Evolutionary conservation across 2,329 filamentous ascomycete genomes (phyloP).

Genomic region (Trichoderma sp.): DNA sequence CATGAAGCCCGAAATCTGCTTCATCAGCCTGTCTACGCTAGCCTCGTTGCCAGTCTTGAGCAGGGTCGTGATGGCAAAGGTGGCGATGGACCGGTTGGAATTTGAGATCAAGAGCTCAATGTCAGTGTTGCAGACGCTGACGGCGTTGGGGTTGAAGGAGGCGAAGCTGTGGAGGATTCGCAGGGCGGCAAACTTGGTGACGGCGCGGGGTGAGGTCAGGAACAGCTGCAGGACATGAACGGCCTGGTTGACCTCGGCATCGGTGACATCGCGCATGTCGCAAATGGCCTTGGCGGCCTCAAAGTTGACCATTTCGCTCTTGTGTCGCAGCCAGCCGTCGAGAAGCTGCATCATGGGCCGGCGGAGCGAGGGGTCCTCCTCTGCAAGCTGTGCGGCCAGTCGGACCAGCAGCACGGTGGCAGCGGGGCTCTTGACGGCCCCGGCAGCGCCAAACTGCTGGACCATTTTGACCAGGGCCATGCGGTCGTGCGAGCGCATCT

Average conservation of each 20-base stretch:
- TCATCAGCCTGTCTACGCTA: slow-evolving; percentile 95
- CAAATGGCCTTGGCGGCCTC: slow-evolving; percentile 98
- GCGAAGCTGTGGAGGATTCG: slow-evolving; percentile 95
- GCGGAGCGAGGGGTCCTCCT: slow-evolving; percentile 83
- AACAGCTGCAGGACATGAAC: slow-evolving; percentile 96
- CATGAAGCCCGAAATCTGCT: slow-evolving; percentile 98
- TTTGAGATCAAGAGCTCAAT: slow-evolving; percentile 97
- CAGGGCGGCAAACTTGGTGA: slow-evolving; percentile 96
- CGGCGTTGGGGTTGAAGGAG: slow-evolving; percentile 90
- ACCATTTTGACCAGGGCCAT: slow-evolving; percentile 99
- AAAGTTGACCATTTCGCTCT: slow-evolving; percentile 99
- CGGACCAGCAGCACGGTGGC: slow-evolving; percentile 90
- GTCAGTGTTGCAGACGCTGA: slow-evolving; percentile 92
- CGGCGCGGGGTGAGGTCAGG: slow-evolving; percentile 89
- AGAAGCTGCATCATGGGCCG: slow-evolving; percentile 97
- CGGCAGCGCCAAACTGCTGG: slow-evolving; percentile 92
- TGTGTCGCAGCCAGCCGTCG: slow-evolving; percentile 94
- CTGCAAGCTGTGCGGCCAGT: slow-evolving; percentile 86
- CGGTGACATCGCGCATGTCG: slow-evolving; percentile 88
- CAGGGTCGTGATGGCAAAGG: slow-evolving; percentile 95
- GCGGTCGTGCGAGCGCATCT: slow-evolving; percentile 95
- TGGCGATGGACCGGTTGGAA: slow-evolving; percentile 94
- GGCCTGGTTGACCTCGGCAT: slow-evolving; percentile 85
- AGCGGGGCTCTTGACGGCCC: slow-evolving; percentile 91
- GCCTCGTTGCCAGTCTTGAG: slow-evolving; percentile 98